Evolutionary conservation across 176 grass and related monocot species (phyloP), one percentile per base, ranked within the genome.

Genomic region (Canna indica): DNA sequence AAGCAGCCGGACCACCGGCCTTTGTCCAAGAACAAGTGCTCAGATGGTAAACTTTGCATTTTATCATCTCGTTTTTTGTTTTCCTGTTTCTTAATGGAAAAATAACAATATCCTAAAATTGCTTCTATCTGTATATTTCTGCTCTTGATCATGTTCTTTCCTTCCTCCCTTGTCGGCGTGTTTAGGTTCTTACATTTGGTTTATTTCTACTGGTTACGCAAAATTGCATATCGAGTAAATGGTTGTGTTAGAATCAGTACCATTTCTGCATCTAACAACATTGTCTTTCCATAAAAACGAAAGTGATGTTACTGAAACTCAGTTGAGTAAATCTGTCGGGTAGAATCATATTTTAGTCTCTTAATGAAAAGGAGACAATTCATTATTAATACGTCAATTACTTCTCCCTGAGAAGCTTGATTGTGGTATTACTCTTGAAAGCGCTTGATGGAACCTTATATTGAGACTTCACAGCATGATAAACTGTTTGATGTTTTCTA

Each of bases 11-110:
- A 84, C 50, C 75, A 72, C 67, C 80, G 70, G 7, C 52, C 71
- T 65, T 61, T 88, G 69, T 75, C 86, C 58, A 88, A 81, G 75
- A 53, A 64, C 60, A 88, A 76, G 66, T 20, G 80, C 60, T 84
- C 78, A 27, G 66, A 81, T 35, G 85, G 81, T 88, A 42, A 78
- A 74, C n/a, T 9, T 46, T 78, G n/a, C n/a, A 27, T 71, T 36
- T 35, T 46, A 64, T 72, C n/a, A 1, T 72, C 28, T 52, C 3
- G 16, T 54, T 29, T 58, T 54, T 57, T 54, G 13, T 1, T 17
- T 22, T 18, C 7, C 60, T 41, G 33, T 54, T 42, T 56, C 16
- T 39, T 48, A 2, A 64, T 72, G 58, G 11, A 7, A 27, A n/a
- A n/a, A n/a, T 61, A 31, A 63, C 34, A 30, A 33, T 63, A 29